Evolutionary conservation across 192 early-diverging fungal species (phyloP).

Genomic region (Pecoramyces ruminantium): DNA sequence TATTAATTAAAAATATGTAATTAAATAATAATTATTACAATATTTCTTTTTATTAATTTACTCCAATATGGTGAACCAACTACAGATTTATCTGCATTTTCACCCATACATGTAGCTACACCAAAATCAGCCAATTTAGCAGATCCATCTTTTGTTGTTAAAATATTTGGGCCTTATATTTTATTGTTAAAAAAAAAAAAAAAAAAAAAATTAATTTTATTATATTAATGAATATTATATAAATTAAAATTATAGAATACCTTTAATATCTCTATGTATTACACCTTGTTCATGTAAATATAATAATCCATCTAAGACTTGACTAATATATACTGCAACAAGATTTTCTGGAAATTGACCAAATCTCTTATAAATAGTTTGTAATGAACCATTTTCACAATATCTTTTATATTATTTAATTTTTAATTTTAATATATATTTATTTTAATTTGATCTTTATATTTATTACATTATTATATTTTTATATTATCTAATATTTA

Average conservation of each 20-base stretch:
- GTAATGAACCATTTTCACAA: conserved; percentile 57
- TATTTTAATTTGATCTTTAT: too few relatives aligned
- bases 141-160: conserved; percentile 47
- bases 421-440: too few relatives aligned
- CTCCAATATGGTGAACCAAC: conserved; percentile 5
- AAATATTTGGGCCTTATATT: conserved; percentile 31
- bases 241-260: too few relatives aligned
- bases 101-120: conserved; percentile 1
- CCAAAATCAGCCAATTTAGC: conserved; percentile 36
- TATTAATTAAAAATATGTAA: background rate
- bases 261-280: conserved; percentile 39
- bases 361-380: conserved; percentile 51
- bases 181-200: too few relatives aligned
- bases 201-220: too few relatives aligned
- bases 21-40: background rate
- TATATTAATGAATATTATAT: too few relatives aligned
- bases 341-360: conserved; percentile 43
- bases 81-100: background rate
- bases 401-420: conserved; percentile 16
- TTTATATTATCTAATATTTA: too few relatives aligned
- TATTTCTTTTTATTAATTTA: background rate
- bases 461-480: too few relatives aligned
- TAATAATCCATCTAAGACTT: conserved; percentile 28
- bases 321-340: conserved; percentile 49
- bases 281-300: conserved; percentile 36